phyloP scores from a whole-genome alignment of 768 basidiomycete species.

The Tricholoma flavovirens region DNA sequence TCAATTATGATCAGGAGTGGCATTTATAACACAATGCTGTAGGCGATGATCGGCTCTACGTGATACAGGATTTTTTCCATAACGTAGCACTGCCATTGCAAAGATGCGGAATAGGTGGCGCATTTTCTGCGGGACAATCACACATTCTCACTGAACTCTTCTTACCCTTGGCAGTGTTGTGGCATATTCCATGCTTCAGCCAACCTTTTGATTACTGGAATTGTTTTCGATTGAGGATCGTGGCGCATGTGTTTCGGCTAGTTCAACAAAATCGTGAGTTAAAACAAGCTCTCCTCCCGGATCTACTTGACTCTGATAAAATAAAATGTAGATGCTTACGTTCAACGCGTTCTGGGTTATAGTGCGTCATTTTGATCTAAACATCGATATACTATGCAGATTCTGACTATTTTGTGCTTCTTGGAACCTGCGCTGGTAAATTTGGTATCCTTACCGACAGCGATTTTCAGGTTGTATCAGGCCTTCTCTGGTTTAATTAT shows the following conservation, averaged over 20 bases:
- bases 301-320: background rate
- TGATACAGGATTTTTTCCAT: background rate
- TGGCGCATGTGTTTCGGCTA: constrained; percentile 50
- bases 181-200: constrained; percentile 64
- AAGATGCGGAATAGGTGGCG: constrained; percentile 65
- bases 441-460: constrained; percentile 38
- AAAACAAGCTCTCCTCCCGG: background rate
- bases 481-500: constrained; percentile 65
- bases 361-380: constrained; percentile 26
- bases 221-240: constrained; percentile 26
- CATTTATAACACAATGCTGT: constrained; percentile 73
- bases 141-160: background rate
- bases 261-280: constrained; percentile 58
- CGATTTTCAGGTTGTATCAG: constrained; percentile 51
- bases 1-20: constrained; percentile 49
- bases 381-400: constrained; percentile 24
- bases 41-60: constrained; percentile 3
- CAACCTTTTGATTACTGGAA: constrained; percentile 66
- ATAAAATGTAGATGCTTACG: constrained; percentile 50
- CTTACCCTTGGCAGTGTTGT: constrained; percentile 42
- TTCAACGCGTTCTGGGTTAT: constrained; percentile 74
- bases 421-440: constrained; percentile 66
- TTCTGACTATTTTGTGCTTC: constrained; percentile 67
- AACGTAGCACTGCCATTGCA: constrained; percentile 57
- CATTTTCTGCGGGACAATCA: background rate